Evolutionary conservation across 1,139 yeast genomes (phyloP), one percentile per base, ranked within the genome.

Genomic region (Sugiyamaella paludigena): DNA sequence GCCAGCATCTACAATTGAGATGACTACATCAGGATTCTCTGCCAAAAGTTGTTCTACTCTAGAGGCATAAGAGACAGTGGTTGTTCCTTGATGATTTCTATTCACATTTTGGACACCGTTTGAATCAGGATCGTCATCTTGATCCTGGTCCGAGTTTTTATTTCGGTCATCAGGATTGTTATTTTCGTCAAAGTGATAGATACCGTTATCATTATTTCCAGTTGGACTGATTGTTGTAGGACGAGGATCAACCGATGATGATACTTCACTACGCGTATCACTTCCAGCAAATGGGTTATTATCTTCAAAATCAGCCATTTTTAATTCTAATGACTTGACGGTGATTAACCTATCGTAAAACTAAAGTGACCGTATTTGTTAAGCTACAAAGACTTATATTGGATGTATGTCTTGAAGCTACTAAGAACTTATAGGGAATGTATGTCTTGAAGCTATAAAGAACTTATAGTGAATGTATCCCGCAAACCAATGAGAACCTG

Each of bases 1-100:
- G 27, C 83, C 83, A 0, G 96, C 95, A 55, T 86, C 94, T 0
- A 77, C 72, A 48, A 89, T 88, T 47, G 76, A 74, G 11, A 84
- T 73, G 29, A 63, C 66, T 29, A 78, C 68, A 30, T 68, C 65
- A 0, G 68, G 65, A 26, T 58, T 57, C 13, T 64, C 62, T 9
- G 57, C 58, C 16, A 74, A 54, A 9, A 71, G 56, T 42, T 70
- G 74, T 48, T 65, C 67, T 5, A 73, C 67, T 40, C 72, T 54
- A 33, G 73, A 61, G 4, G 71, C 57, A 43, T 63, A 67, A 2
- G 65, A 42, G 24, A 52, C 47, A 2, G 60, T 40, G 13, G 36
- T n/a, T n/a, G n/a, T n/a, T 12, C 27, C 33, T 7, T 27, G 36
- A 12, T 16, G 32, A 26, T 10, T 8, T 4, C n/a, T 30, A 15